Evolutionary conservation across 306 rosid species (phyloP).

Genomic region (Quercus wislizeni): DNA sequence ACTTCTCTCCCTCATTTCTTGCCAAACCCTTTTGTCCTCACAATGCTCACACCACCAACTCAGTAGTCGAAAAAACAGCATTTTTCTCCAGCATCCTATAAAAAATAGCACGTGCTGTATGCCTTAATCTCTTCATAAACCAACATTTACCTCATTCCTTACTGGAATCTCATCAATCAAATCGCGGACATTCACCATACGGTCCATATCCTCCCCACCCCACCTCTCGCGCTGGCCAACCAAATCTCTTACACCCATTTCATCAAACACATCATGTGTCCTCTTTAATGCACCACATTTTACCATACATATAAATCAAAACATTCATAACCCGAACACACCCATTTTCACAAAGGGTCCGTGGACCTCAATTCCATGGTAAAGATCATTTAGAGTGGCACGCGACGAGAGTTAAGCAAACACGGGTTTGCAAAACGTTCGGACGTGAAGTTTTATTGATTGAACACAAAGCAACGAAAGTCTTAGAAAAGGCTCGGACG

Average conservation of each 20-base stretch:
- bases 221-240: conserved; percentile 14
- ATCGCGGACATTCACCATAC: not conserved
- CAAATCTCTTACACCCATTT: conserved; percentile 13
- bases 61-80: conserved; percentile 16
- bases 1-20: conserved; percentile 13
- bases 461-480: not conserved
- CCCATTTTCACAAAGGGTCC: conserved; percentile 13
- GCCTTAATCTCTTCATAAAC: conserved; percentile 16
- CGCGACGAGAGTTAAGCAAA: not conserved
- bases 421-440: conserved; percentile 7
- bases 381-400: not conserved
- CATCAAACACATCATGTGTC: conserved; percentile 17
- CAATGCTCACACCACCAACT: conserved; percentile 19
- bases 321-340: conserved; percentile 15
- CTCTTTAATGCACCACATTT: conserved; percentile 4
- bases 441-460: conserved; percentile 1
- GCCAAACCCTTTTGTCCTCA: conserved; percentile 12
- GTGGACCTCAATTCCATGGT: conserved; percentile 13
- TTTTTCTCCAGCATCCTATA: conserved; percentile 19
- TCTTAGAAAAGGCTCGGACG: not conserved
- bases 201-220: conserved; percentile 22
- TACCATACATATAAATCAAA: conserved; percentile 26
- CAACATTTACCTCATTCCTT: conserved; percentile 15
- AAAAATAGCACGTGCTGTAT: conserved; percentile 15
- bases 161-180: conserved; percentile 12